These are phyloP conservation scores for Cicer arietinum DNA, from an alignment of 306 rosid genomes.

Conservation along the genomic window DNA sequence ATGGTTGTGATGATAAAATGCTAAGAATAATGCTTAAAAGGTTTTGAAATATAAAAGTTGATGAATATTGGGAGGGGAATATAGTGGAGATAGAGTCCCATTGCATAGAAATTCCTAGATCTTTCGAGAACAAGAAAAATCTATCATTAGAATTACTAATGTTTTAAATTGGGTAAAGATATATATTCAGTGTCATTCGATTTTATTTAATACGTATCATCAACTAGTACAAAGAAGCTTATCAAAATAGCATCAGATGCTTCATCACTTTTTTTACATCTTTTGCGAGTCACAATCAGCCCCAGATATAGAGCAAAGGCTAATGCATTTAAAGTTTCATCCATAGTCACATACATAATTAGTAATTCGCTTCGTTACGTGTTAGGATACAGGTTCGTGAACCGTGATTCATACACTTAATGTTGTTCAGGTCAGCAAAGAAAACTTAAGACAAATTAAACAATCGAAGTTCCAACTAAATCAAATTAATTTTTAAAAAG, in stretches of 20 bases:
- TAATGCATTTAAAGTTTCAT: not conserved
- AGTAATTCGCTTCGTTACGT: too few species aligned
- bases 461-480: too few species aligned
- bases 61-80: not conserved
- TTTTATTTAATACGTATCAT: not conserved
- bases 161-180: not conserved
- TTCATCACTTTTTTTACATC: constrained; percentile 19
- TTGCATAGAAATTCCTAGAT: not conserved
- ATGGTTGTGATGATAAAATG: constrained; percentile 29
- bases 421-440: too few species aligned
- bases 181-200: not conserved
- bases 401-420: too few species aligned
- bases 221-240: constrained; percentile 28
- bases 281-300: constrained; percentile 23
- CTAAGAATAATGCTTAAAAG: constrained; percentile 35
- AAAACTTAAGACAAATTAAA: too few species aligned
- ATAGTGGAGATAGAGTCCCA: not conserved
- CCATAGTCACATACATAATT: too few species aligned
- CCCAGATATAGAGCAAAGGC: not conserved
- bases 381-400: too few species aligned
- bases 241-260: constrained; percentile 55
- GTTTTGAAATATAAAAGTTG: constrained; percentile 13
- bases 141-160: not conserved
- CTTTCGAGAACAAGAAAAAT: not conserved
- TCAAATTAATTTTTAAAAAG: too few species aligned